phyloP scores from a whole-genome alignment of 306 rosid genomes.

The Luffa aegyptiaca region DNA sequence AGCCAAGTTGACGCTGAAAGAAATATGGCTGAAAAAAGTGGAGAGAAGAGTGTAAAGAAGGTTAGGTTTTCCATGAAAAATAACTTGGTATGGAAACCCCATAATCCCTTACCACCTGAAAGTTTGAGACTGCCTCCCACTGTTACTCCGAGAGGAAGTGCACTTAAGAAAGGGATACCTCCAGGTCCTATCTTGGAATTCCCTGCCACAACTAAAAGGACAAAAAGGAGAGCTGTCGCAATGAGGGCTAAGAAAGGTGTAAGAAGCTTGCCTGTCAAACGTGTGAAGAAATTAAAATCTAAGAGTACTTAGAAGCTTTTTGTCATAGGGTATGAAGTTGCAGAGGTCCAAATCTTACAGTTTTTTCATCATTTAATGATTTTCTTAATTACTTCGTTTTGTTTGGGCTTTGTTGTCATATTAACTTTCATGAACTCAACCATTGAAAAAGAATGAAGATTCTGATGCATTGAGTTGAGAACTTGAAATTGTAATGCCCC shows the following conservation, averaged over 20 bases:
- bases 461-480: constrained; percentile 8
- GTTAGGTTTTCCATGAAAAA: constrained; percentile 85
- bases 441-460: background rate
- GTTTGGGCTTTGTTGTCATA: constrained; percentile 4
- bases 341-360: background rate
- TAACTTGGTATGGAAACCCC: constrained; percentile 94
- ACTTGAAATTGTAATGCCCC: background rate
- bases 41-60: constrained; percentile 68
- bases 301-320: constrained; percentile 2
- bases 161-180: constrained; percentile 92
- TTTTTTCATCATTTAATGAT: background rate
- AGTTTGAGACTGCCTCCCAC: constrained; percentile 86
- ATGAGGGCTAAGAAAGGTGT: constrained; percentile 52
- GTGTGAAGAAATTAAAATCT: constrained; percentile 56
- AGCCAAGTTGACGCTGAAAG: constrained; percentile 34
- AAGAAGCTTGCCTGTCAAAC: constrained; percentile 45
- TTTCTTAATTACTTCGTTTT: background rate
- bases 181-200: constrained; percentile 91
- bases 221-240: constrained; percentile 30
- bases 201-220: constrained; percentile 37
- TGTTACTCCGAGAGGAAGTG: constrained; percentile 95
- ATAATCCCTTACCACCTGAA: constrained; percentile 87
- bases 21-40: constrained; percentile 31
- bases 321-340: constrained; percentile 8
- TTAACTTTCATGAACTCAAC: constrained; percentile 4